A percentile compares a stretch with the other conserved stretches of the same genome.
phyloP scores from a whole-genome alignment of 306 rosid genomes.

The Luffa aegyptiaca region DNA sequence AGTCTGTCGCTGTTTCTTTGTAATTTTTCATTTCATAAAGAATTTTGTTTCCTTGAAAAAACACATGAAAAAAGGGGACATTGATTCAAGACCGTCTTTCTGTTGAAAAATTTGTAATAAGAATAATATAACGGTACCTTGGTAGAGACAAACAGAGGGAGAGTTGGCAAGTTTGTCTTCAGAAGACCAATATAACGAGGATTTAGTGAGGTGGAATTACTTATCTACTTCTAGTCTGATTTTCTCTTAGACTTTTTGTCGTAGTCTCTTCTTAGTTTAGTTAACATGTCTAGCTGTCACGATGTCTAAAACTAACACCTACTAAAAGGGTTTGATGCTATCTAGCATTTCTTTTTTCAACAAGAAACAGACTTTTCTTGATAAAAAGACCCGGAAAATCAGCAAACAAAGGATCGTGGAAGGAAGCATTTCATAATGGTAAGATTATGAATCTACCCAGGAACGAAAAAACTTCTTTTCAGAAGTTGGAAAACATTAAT shows the following conservation, averaged over 20 bases:
- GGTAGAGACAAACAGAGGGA: neutral
- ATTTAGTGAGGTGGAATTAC: neutral
- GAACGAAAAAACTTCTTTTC: neutral
- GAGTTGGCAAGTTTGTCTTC: neutral
- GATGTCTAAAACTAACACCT: neutral
- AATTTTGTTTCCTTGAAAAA: too few relatives aligned
- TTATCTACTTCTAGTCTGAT: neutral
- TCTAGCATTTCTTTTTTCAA: neutral
- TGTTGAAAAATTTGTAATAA: too few relatives aligned
- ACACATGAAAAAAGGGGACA: too few relatives aligned
- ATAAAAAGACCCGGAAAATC: neutral
- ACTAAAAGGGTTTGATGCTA: neutral
- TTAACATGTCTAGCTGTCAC: neutral
- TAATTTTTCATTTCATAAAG: neutral
- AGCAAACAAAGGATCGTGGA: neutral
- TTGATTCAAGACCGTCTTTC: too few relatives aligned
- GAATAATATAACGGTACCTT: too few relatives aligned
- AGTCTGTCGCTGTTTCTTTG: neutral
- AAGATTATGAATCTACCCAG: neutral
- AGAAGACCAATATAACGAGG: neutral
- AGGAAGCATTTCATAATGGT: neutral
- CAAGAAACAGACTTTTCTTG: too few relatives aligned
- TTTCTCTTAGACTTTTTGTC: neutral
- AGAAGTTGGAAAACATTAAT: neutral
- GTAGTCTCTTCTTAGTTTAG: neutral